phyloP scores from a whole-genome alignment of 352 stramenopile genomes.

The Globisporangium irregulare region DNA sequence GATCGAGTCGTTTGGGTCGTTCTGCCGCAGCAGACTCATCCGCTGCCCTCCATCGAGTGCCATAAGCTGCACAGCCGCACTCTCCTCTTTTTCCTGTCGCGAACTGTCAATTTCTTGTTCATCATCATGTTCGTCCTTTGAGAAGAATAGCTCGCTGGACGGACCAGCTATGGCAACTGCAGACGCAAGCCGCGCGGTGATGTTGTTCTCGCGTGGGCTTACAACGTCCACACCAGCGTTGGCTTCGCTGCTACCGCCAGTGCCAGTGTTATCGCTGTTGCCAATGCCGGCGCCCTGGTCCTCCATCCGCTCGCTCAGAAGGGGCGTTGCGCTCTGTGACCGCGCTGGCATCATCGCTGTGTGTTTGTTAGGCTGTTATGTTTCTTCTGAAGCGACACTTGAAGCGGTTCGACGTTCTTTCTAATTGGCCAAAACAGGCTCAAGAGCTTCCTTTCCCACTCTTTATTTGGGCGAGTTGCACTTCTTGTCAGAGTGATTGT shows the following conservation, averaged over 20 bases:
- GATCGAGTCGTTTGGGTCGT: conserved; percentile 2
- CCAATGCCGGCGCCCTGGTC: neutral
- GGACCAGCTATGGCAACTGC: neutral
- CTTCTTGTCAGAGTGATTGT: neutral
- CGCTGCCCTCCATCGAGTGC: neutral
- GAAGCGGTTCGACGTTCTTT: neutral
- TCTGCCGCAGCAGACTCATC: neutral
- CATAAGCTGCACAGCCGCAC: neutral
- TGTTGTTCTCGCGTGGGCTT: conserved; percentile 1
- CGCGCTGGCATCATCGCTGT: neutral
- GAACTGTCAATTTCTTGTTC: neutral
- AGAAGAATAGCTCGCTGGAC: neutral
- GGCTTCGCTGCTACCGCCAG: neutral
- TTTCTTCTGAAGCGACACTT: neutral
- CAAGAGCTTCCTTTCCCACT: neutral
- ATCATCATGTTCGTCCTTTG: neutral
- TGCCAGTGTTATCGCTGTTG: neutral
- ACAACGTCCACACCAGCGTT: neutral
- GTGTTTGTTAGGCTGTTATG: no score
- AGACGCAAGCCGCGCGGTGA: neutral
- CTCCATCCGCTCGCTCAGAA: neutral
- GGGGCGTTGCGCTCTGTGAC: neutral
- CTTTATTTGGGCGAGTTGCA: neutral
- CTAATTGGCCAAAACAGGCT: neutral
- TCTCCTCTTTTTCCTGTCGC: neutral